These are phyloP conservation scores for Didymella exigua DNA, from an alignment of 2,329 filamentous ascomycete species.

Conservation along the genomic window DNA sequence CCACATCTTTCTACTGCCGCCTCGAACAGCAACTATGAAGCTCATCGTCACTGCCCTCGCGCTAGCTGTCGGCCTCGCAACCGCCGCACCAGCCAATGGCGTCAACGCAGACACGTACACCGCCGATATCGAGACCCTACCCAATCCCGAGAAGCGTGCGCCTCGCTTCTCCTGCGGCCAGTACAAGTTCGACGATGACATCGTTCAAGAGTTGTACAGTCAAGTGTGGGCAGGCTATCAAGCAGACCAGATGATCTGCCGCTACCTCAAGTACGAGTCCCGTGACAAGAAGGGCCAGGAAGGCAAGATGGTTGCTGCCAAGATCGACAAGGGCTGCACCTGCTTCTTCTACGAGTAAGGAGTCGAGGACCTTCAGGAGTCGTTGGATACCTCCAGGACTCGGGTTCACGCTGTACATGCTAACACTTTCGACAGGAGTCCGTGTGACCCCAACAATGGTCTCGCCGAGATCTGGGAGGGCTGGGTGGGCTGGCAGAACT, in stretches of 20 bases:
- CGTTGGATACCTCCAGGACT: neutral
- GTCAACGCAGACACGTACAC: neutral
- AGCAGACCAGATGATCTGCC: conserved; percentile 5
- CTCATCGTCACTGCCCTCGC: neutral
- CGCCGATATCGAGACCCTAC: neutral
- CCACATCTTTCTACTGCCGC: neutral
- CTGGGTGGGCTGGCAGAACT: conserved; percentile 9
- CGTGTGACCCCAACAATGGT: neutral
- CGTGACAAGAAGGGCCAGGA: conserved; percentile 7
- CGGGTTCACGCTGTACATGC: neutral
- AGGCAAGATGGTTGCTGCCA: conserved; percentile 12
- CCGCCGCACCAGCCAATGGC: neutral
- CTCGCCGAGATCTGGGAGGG: conserved; percentile 6
- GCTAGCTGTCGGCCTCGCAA: neutral
- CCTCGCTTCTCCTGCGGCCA: conserved; percentile 11
- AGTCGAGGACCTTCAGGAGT: neutral
- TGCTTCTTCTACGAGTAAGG: conserved; percentile 16
- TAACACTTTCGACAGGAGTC: neutral
- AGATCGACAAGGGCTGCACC: conserved; percentile 9
- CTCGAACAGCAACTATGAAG: neutral
- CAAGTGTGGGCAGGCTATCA: conserved; percentile 13
- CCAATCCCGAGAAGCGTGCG: neutral
- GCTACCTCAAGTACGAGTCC: conserved; percentile 13
- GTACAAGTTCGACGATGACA: conserved; percentile 16
- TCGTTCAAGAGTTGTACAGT: conserved; percentile 10